These are phyloP conservation scores for Apophysomyces variabilis DNA, from an alignment of 371 early-diverging fungal genomes.

Conservation along the genomic window DNA sequence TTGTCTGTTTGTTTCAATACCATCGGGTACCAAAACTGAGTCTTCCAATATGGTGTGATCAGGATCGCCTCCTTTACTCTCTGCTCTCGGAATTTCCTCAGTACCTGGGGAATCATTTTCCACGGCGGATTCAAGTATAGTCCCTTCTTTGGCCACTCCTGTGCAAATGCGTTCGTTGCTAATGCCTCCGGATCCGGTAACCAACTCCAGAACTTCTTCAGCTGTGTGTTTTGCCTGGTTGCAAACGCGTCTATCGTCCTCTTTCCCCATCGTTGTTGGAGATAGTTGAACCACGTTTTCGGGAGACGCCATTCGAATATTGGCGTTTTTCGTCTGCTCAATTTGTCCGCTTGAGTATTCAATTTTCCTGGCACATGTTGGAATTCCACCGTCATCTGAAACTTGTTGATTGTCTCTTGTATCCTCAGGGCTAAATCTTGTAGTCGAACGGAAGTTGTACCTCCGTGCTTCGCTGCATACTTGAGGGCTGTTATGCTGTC, in stretches of 20 bases:
- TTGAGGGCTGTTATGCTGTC: slow-evolving; percentile 30
- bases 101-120: slow-evolving; percentile 28
- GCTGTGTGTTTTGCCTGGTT: slow-evolving; percentile 20
- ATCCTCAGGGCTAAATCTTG: slow-evolving; percentile 18
- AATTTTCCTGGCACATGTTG: slow-evolving; percentile 24
- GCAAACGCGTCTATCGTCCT: slow-evolving; percentile 38
- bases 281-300: slow-evolving; percentile 1
- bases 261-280: slow-evolving; percentile 10
- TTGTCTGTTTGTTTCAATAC: neutral
- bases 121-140: slow-evolving; percentile 31
- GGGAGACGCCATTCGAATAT: slow-evolving; percentile 21
- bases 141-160: slow-evolving; percentile 25
- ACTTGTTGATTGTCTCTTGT: neutral
- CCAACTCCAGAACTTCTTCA: slow-evolving; percentile 24
- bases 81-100: slow-evolving; percentile 27
- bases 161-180: slow-evolving; percentile 30
- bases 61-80: slow-evolving; percentile 17
- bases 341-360: slow-evolving; percentile 18
- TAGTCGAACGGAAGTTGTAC: slow-evolving; percentile 15
- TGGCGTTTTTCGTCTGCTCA: slow-evolving; percentile 18
- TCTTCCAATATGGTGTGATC: slow-evolving; percentile 27
- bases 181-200: slow-evolving; percentile 29
- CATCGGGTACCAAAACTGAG: slow-evolving; percentile 24
- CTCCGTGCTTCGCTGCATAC: slow-evolving; percentile 24
- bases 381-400: slow-evolving; percentile 10